Evolutionary conservation across 352 stramenopile species (phyloP).

Genomic region (Pythium phragmitis): DNA sequence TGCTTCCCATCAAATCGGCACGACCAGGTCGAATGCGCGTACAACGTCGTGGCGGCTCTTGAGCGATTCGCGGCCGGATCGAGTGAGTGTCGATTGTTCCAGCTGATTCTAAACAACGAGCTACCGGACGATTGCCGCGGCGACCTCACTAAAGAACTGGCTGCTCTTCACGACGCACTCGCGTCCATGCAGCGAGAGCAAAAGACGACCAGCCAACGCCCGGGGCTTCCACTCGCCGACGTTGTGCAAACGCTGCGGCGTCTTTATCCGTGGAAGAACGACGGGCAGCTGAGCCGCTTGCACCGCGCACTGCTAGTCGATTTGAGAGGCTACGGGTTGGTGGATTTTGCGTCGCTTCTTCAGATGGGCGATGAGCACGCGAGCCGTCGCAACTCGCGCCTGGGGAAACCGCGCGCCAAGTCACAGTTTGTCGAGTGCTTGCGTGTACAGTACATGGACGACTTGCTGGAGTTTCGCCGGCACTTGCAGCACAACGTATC

Average conservation of each 20-base stretch:
- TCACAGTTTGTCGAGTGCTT: slow-evolving; percentile 40
- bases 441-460: slow-evolving; percentile 57
- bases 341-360: slow-evolving; percentile 51
- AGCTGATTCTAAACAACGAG: slow-evolving; percentile 44
- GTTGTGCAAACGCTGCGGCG: slow-evolving; percentile 45
- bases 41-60: slow-evolving; percentile 55
- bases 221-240: slow-evolving; percentile 39
- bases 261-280: slow-evolving; percentile 65
- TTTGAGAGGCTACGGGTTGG: slow-evolving; percentile 29
- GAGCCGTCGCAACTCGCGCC: background rate
- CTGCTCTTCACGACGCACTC: slow-evolving; percentile 48
- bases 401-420: slow-evolving; percentile 4
- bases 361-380: slow-evolving; percentile 25
- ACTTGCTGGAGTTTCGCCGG: slow-evolving; percentile 47
- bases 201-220: slow-evolving; percentile 23
- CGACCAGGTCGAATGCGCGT: slow-evolving; percentile 55
- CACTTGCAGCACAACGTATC: slow-evolving; percentile 43
- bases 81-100: slow-evolving; percentile 57
- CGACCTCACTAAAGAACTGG: slow-evolving; percentile 46
- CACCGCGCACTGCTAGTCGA: slow-evolving; percentile 49
- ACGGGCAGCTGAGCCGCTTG: slow-evolving; percentile 39
- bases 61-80: slow-evolving; percentile 39
- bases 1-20: slow-evolving; percentile 24
- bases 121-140: slow-evolving; percentile 43
- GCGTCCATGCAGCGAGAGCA: slow-evolving; percentile 49